Evolutionary conservation across 116 monocot genomes (phyloP), one percentile per base, ranked within the genome.

Genomic region (Iris pallida): DNA sequence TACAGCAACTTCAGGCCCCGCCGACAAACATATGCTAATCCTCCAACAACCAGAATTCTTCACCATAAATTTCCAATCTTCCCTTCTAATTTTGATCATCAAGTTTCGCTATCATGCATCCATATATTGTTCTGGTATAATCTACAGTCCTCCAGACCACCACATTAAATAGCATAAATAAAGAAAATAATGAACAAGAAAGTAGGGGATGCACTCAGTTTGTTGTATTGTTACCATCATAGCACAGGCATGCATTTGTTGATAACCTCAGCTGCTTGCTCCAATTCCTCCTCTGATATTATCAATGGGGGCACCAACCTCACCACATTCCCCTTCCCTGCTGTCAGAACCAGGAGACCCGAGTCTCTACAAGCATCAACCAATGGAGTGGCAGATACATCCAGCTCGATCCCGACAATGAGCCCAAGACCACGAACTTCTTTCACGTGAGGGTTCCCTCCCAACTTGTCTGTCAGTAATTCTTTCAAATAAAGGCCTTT

Each of bases 251-350:
- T 63, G 63, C 95, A 88, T 45, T 76, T 43, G 42, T 63, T 46
- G 5, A 96, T 18, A 69, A 86, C 68, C 5, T 89, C 86, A 63
- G 80, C 82, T 5, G 88, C 82, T n/a, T 67, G 61, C 30, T 86
- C 86, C 14, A 96, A 20, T 72, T 96, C 95, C 72, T 77, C 70
- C 76, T 80, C 80, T 0, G 91, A 86, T 56, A 96, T 86, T 14
- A 91, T 85, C 64, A 96, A 69, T n/a, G 91, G 91, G 53, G 95
- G 95, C 1, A 96, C 91, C 2, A 96, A 68, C 65, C 95, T 77
- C 16, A 96, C 81, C 10, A 96, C 75, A 73, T 96, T 83, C 46
- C 91, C 95, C 19, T 96, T 89, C 5, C 91, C 95, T 13, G 91
- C 91, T 0, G 86, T 91, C 63, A 96, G 78, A 20, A 91, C 74